Base-by-base conservation (phyloP, 106 monocot species). In the Posidonia australis region DNA sequence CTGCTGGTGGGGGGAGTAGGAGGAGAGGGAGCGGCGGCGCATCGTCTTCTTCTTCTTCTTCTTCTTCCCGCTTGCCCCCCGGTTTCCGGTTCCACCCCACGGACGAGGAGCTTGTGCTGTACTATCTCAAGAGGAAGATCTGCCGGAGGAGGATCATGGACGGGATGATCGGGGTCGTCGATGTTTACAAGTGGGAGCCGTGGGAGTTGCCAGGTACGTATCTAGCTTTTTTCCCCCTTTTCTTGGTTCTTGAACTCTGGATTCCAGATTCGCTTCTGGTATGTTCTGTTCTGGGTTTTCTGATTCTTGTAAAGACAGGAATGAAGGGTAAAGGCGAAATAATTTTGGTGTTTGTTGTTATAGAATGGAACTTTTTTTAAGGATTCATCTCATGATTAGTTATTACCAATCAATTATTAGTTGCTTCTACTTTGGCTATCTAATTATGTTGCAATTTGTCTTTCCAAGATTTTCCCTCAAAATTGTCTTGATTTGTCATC, bases 41-140 rank as follows among this genome's bases (percentile, higher is more conserved):
- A 13, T 45, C 7, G 7, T 45, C 44, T 45, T 49, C 56, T 10
- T 43, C 41, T 13, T 44, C 56, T 13, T 4, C 56, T 3, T 20
- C 62, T 2, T 44, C 14, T 43, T 46, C 64, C 27, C 46, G 68
- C 10, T 86, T 83, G 89, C 84, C 93, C 1, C 84, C 90, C 5
- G 94, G 94, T 25, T 86, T 90, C 71, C 77, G 94, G 28, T 94
- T 94, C 73, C 90, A 90, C 44, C 94, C 94, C n/a, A 94, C 94
- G 23, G 94, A 94, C 74, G 90, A 87, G 82, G 94, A 94, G 76
- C 78, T 94, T n/a, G 84, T 94, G 16, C 64, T 90, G 60, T 87
- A 80, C 74, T 94, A 90, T 64, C 89, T 94, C 27, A 94, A 90
- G 80, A 77, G 94, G 63, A 90, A 84, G 90, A 76, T 90, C 72